Evolutionary conservation across 2,329 filamentous ascomycete species (phyloP), one percentile per base, ranked within the genome.

Genomic region (Orbilia quercus): DNA sequence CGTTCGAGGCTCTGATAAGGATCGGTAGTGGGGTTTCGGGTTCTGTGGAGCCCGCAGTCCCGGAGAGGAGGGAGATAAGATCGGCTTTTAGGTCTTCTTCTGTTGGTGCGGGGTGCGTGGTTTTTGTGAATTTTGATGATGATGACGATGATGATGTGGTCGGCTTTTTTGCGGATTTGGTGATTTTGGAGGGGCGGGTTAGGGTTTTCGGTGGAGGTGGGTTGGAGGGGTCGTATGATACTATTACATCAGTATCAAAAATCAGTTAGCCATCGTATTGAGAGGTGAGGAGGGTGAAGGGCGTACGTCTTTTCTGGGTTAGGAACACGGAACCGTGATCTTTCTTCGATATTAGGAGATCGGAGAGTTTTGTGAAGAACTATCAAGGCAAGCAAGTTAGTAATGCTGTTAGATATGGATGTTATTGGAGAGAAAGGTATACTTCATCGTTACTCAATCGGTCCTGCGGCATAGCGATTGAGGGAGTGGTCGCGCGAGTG

Each of bases 1-100:
- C 92, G 80, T 98, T 91, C 34, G 90, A 90, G 12, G 92, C 94
- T 73, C 92, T 89, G 76, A 99, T 87, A 47, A 98, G 83, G 70
- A 98, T 83, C 6, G 92, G 89, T 12, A 59, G 28, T 9, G 58
- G 16, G 2, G 57, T 31, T 11, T n/a, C 20, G 47, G 16, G 2
- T 31, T 20, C 20, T 11, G 45, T 47, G 25, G 62, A 54, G 2
- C 31, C 16, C 1, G 48, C 28, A 4, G 67, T 18, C 25, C 31
- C 31, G 50, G 70, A 67, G 23, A 74, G 63, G 1, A 74, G 63
- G 36, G 63, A 62, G 12, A 85, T 85, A 1, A 89, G 83, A 76
- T 91, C 89, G 77, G 86, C 83, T 67, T 89, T 83, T 12, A 85
- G 83, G 60, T 86, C 83, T 42, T 84, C 82, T 69, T 82, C 82